These are phyloP conservation scores for Fistulinella cinereoalba DNA, from an alignment of 1,284 basidiomycete genomes.

Conservation along the genomic window DNA sequence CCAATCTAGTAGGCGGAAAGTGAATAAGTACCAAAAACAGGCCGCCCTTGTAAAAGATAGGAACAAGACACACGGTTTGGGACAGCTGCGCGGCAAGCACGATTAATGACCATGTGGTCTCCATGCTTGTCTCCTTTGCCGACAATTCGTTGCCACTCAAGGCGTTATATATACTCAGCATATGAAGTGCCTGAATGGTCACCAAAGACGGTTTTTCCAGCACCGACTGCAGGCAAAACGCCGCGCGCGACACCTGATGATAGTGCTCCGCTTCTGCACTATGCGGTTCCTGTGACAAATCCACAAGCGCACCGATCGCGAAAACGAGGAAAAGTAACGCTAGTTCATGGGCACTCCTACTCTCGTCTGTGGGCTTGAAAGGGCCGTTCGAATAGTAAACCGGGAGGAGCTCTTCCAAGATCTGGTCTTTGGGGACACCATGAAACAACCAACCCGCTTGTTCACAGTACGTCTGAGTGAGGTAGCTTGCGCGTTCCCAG, in stretches of 20 bases:
- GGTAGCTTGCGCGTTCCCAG: conserved; percentile 43
- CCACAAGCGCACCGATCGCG: conserved; percentile 56
- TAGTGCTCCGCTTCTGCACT: conserved; percentile 55
- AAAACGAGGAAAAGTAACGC: conserved; percentile 63
- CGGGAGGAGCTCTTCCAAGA: conserved; percentile 55
- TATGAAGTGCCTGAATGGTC: conserved; percentile 61
- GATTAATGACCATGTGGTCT: conserved; percentile 60
- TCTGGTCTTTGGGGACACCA: conserved; percentile 47
- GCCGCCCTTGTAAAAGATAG: conserved; percentile 1
- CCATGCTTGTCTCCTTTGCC: conserved; percentile 47
- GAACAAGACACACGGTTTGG: conserved; percentile 49
- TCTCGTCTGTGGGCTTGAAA: conserved; percentile 24
- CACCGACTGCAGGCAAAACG: conserved; percentile 57
- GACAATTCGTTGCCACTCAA: conserved; percentile 43
- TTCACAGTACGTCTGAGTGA: conserved; percentile 53
- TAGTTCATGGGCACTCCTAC: conserved; percentile 51
- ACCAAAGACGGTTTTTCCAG: conserved; percentile 64
- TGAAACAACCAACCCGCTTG: conserved; percentile 60
- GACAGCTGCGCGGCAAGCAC: conserved; percentile 54
- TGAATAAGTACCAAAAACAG: conserved; percentile 8
- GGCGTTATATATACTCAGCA: conserved; percentile 54
- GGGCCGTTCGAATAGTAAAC: conserved; percentile 35
- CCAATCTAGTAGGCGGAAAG: conserved; percentile 45
- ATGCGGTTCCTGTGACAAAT: conserved; percentile 37
- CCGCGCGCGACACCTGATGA: conserved; percentile 58